Evolutionary conservation across 192 early-diverging fungal genomes (phyloP).

Genomic region (Nowakowskiella sp.): DNA sequence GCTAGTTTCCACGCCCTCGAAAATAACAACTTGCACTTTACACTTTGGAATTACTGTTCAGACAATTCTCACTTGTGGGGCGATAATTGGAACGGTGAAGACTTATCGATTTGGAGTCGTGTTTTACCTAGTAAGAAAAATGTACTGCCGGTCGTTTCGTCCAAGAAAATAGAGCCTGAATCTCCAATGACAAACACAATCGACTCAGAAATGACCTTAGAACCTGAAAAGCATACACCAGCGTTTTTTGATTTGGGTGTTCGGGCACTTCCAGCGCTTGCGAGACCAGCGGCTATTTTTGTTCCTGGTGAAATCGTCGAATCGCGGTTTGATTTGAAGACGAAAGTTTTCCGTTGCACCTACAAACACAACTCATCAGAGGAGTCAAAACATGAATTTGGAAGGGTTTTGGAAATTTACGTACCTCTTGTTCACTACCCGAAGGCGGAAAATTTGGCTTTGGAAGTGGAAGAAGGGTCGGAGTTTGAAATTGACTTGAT

Average conservation of each 20-base stretch:
- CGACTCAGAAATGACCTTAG: background rate
- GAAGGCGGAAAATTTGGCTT: background rate
- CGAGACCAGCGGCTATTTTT: slow-evolving; percentile 22
- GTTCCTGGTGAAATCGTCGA: slow-evolving; percentile 19
- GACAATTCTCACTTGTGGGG: slow-evolving; percentile 61
- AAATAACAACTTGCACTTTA: slow-evolving; percentile 59
- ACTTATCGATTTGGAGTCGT: slow-evolving; percentile 40
- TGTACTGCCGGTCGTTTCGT: slow-evolving; percentile 1
- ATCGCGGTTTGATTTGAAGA: slow-evolving; percentile 18
- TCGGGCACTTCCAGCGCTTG: slow-evolving; percentile 24
- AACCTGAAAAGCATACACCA: background rate
- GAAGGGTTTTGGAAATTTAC: slow-evolving; percentile 11
- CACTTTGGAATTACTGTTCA: slow-evolving; percentile 76
- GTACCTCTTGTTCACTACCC: slow-evolving; percentile 18
- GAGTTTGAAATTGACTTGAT: too few relatives aligned
- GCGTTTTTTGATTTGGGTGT: slow-evolving; percentile 23
- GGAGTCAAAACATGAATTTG: background rate
- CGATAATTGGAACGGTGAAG: slow-evolving; percentile 79
- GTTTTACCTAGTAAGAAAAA: background rate
- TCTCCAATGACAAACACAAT: background rate
- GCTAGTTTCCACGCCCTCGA: slow-evolving; percentile 56
- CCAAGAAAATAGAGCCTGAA: background rate
- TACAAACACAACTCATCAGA: slow-evolving; percentile 17
- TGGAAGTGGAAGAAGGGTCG: too few relatives aligned
- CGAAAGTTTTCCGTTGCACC: slow-evolving; percentile 15